Evolutionary conservation across 2,329 filamentous ascomycete species (phyloP).

Genomic region (Dactylellina sp.): DNA sequence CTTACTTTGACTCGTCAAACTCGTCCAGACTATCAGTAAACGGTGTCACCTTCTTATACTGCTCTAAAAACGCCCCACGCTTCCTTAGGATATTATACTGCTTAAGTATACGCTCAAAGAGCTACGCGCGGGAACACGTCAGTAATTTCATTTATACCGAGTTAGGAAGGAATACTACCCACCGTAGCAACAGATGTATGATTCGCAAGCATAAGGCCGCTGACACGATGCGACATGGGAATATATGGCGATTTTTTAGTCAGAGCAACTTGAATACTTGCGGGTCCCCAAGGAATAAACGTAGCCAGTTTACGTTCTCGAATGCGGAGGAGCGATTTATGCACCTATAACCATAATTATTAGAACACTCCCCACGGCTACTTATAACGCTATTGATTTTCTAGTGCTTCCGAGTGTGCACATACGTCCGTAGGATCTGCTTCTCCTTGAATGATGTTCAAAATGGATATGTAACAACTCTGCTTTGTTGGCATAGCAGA

Average conservation of each 20-base stretch:
- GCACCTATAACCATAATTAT: constrained; percentile 69
- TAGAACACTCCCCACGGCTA: constrained; percentile 3
- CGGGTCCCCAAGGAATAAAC: constrained; percentile 98
- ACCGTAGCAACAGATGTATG: constrained; percentile 95
- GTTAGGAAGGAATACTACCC: constrained; percentile 61
- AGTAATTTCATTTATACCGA: not conserved
- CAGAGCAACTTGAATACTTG: constrained; percentile 95
- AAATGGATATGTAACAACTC: constrained; percentile 98
- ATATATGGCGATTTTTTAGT: constrained; percentile 98
- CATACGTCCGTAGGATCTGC: constrained; percentile 90
- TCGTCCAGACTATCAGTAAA: constrained; percentile 92
- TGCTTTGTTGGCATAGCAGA: constrained; percentile 94
- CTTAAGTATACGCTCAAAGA: constrained; percentile 92
- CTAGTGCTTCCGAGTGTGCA: not conserved
- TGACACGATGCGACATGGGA: constrained; percentile 91
- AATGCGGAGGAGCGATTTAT: constrained; percentile 96
- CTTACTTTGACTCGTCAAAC: constrained; percentile 85
- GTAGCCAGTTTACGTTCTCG: constrained; percentile 91
- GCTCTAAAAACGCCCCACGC: constrained; percentile 94
- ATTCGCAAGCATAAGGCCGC: constrained; percentile 96
- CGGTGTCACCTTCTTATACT: constrained; percentile 93
- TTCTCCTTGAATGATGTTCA: constrained; percentile 99
- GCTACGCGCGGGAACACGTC: constrained; percentile 64
- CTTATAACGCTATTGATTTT: not conserved
- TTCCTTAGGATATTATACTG: constrained; percentile 96